Evolutionary conservation across 768 basidiomycete species (phyloP), one percentile per base, ranked within the genome.

Genomic region (Dioszegia aurantiaca): DNA sequence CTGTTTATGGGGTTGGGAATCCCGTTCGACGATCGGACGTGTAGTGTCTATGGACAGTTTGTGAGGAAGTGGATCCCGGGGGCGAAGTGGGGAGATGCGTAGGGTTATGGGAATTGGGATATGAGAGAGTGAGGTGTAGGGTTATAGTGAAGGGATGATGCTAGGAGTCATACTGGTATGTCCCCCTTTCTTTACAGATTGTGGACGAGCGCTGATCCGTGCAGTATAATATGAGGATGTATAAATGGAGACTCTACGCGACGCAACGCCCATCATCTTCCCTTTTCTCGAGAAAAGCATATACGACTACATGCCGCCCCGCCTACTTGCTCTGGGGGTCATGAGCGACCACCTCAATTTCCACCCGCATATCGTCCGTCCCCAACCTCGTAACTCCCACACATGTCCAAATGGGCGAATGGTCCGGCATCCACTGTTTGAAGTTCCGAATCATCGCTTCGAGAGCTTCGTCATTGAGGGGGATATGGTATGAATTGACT

Each of bases 331-430:
- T 33, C 17, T 42, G 14, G 17, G 21, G 40, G 19, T 42, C 40
- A 42, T 42, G 40, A 8, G 40, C 40, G 14, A 42, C 40, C 40
- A 67, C 65, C 41, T 67, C 59, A 30, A 67, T 56, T 47, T 67
- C 65, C 5, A 67, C 61, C 33, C 30, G 11, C 65, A 67, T 67
- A 16, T 59, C 48, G 10, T 59, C 55, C n/a, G 37, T 55, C 6
- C 51, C 65, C 1, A 67, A 40, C 17, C 46, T 28, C 12, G 28
- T n/a, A 5, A 67, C 65, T 2, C 56, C 59, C 4, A 67, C 33
- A 28, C 44, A 49, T 0, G 61, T 67, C 65, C 61, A 67, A 9
- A 63, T 27, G 28, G 65, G 61, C 26, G 54, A 45, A 37, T 67
- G 65, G 44, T 63, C 41, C 24, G 62, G 62, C 40, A 57, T 44